A percentile compares a stretch with the other conserved stretches of the same genome.
Conservation (phyloP, 2,329 filamentous ascomycete species). For the Fusarium bulbicola region DNA sequence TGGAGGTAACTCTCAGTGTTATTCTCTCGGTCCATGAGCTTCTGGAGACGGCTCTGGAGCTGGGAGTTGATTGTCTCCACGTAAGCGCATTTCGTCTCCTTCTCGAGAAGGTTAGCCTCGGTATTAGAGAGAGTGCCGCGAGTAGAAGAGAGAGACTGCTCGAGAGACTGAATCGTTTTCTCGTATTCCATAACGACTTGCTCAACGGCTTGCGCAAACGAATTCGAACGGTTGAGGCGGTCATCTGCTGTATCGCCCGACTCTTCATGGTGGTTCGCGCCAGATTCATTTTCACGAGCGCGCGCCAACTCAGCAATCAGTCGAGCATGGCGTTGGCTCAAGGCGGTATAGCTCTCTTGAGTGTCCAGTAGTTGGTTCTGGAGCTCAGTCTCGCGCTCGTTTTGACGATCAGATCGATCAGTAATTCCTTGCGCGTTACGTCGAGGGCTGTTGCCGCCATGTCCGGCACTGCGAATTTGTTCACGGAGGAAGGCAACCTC, state of each 20-base stretch:
- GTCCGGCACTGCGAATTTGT: conserved; percentile 82
- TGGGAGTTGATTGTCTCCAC: conserved; percentile 92
- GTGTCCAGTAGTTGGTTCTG: conserved; percentile 93
- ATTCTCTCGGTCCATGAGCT: conserved; percentile 88
- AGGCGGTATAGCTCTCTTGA: conserved; percentile 92
- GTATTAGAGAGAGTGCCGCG: conserved; percentile 82
- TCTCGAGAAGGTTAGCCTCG: conserved; percentile 88
- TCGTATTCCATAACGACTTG: conserved; percentile 97
- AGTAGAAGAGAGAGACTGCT: conserved; percentile 90
- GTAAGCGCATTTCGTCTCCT: conserved; percentile 92
- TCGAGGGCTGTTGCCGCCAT: conserved; percentile 63
- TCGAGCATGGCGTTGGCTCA: conserved; percentile 94
- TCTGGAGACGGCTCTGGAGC: conserved; percentile 88
- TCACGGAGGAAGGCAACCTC: conserved; percentile 94
- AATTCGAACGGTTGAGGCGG: conserved; percentile 91
- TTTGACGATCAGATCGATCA: conserved; percentile 80
- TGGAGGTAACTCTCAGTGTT: conserved; percentile 94
- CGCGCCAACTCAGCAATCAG: conserved; percentile 93
- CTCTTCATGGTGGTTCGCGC: conserved; percentile 66
- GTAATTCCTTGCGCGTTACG: conserved; percentile 63
- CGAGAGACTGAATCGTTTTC: conserved; percentile 94
- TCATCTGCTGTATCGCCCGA: conserved; percentile 84
- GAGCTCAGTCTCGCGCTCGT: conserved; percentile 86
- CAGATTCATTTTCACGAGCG: conserved; percentile 75
- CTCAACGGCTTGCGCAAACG: conserved; percentile 94